phyloP scores from a whole-genome alignment of 1,284 basidiomycete genomes.

The Ceratobasidium sp. region DNA sequence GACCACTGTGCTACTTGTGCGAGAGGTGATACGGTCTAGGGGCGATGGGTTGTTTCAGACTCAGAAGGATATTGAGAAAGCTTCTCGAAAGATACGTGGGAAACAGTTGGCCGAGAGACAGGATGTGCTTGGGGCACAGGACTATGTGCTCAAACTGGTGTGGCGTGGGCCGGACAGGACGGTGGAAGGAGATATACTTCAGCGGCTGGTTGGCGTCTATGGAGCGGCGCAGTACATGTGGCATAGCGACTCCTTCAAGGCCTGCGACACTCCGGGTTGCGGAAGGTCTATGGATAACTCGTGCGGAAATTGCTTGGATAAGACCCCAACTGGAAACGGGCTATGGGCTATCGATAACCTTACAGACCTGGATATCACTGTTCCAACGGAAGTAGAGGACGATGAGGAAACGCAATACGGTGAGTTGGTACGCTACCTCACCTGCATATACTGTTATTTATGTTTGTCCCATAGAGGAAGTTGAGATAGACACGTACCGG shows the following conservation, averaged over 20 bases:
- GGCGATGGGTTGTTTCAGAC: not conserved
- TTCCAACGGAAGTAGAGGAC: not conserved
- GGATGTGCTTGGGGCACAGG: not conserved
- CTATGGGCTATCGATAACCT: not conserved
- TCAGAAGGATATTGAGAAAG: not conserved
- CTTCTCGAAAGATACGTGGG: not conserved
- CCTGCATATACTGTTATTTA: not conserved
- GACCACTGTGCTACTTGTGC: conserved; percentile 28
- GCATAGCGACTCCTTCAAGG: conserved; percentile 5
- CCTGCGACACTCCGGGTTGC: not conserved
- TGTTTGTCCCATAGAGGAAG: not conserved
- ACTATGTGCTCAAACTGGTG: conserved; percentile 24
- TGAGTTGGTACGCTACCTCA: not conserved
- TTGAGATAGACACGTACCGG: not conserved
- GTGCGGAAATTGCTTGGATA: not conserved
- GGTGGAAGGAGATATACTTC: conserved; percentile 24
- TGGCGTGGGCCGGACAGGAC: conserved; percentile 12
- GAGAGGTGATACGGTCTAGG: not conserved
- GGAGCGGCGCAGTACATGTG: conserved; percentile 11
- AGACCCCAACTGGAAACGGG: not conserved
- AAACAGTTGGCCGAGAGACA: not conserved
- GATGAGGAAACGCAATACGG: not conserved
- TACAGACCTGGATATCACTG: not conserved
- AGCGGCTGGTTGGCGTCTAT: not conserved
- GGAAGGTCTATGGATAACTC: not conserved